Evolutionary conservation across 371 early-diverging fungal genomes (phyloP).

Genomic region (Mortierella sp.): DNA sequence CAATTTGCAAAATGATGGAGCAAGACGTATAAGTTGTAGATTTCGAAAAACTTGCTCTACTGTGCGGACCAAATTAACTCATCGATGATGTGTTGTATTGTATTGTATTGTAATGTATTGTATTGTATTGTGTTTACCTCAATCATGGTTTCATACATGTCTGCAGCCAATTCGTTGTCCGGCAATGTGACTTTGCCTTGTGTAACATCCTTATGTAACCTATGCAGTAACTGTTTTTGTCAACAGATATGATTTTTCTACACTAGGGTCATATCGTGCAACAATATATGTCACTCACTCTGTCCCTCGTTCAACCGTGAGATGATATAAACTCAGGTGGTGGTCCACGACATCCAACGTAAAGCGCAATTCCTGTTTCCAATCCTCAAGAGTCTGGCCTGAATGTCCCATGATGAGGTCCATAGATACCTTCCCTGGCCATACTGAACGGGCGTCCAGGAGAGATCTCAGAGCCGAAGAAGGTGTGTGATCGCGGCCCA

Average conservation of each 20-base stretch:
- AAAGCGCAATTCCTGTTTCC: conserved; percentile 75
- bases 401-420: conserved; percentile 92
- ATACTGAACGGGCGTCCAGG: conserved; percentile 67
- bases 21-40: not conserved
- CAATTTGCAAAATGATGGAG: too few relatives aligned
- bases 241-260: not conserved
- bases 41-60: too few relatives aligned
- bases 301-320: conserved; percentile 88
- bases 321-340: conserved; percentile 87
- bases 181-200: conserved; percentile 63
- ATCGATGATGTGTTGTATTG: too few relatives aligned
- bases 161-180: conserved; percentile 67
- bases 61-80: too few relatives aligned
- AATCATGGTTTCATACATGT: conserved; percentile 82
- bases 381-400: conserved; percentile 73
- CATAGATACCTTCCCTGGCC: conserved; percentile 76
- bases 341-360: conserved; percentile 69
- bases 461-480: conserved; percentile 69
- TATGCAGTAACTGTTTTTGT: conserved; percentile 21
- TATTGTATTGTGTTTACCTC: not conserved
- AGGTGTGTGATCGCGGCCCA: conserved; percentile 83
- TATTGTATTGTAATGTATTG: not conserved
- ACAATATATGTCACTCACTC: conserved; percentile 58
- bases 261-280: not conserved
- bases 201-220: conserved; percentile 67